Percentiles rank a stretch among this genome's conserved stretches.
Conservation (phyloP, 257 asterid species). For the Lavandula angustifolia region DNA sequence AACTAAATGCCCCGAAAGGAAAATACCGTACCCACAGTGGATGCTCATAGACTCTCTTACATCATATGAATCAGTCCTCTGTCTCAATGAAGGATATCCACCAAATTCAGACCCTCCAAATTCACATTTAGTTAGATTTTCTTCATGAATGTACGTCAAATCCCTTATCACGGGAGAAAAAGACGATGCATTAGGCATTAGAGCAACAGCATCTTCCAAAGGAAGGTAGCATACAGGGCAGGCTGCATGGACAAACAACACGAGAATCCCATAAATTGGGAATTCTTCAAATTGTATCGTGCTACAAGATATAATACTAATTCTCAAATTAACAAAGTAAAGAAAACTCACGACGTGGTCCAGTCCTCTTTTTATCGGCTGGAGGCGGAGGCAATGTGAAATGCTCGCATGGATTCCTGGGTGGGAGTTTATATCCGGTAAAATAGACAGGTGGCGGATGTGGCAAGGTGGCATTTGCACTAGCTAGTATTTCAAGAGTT, state of each 20-base stretch:
- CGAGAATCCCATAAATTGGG: neutral
- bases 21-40: conserved; percentile 83
- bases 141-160: conserved; percentile 72
- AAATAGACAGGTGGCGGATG: conserved; percentile 52
- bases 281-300: neutral
- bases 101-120: conserved; percentile 96
- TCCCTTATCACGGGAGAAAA: conserved; percentile 71
- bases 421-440: conserved; percentile 84
- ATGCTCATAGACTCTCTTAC: conserved; percentile 77
- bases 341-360: conserved; percentile 85
- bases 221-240: conserved; percentile 97
- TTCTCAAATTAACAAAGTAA: conserved; percentile 15
- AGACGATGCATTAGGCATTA: conserved; percentile 74
- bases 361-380: conserved; percentile 85
- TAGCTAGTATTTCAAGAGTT: conserved; percentile 30
- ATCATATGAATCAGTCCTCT: conserved; percentile 77
- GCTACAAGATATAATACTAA: neutral
- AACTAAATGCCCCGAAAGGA: neutral
- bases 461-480: conserved; percentile 14
- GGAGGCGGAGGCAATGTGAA: conserved; percentile 94
- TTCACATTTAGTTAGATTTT: conserved; percentile 61
- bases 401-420: conserved; percentile 86
- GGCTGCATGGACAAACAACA: conserved; percentile 53
- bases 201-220: conserved; percentile 67
- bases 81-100: conserved; percentile 76